Base-by-base conservation (phyloP, 495 filamentous ascomycete genomes). In the Xylaria intraflava region DNA sequence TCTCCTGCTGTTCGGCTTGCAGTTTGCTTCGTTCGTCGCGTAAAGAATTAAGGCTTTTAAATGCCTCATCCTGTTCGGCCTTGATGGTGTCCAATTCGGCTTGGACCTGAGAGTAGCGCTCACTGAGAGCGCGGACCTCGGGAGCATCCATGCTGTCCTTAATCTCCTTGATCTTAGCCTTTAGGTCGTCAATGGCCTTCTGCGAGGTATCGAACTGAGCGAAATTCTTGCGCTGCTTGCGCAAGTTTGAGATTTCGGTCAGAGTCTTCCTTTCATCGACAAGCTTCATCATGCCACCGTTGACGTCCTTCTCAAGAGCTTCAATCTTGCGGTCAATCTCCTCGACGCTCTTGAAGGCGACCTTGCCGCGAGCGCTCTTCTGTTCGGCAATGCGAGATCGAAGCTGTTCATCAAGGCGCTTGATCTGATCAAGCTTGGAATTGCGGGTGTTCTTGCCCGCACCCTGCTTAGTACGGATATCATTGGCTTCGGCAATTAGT, bases 191-290 rank as follows among this genome's bases (percentile, higher is more conserved):
- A 65, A 98, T 97, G 20, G 73, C 76, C 76, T 89, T 89, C 70
- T 96, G 87, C 19, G 78, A 72, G 33, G 87, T 84, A 17, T 92
- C 88, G 63, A 97, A 84, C 31, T 81, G 80, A 42, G 82, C 83
- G 62, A 97, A 96, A 69, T 80, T 84, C 83, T 96, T 97, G 69
- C 86, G 85, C 68, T 87, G 83, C 77, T 90, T 95, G 65, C 87
- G 83, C 56, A 96, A 73, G 67, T 70, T 87, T 42, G 85, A 85
- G 50, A 94, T 83, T 58, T 96, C 89, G 17, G 78, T 69, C 1
- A 97, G 76, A 5, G 90, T 87, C 78, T 95, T 96, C 79, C 88
- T 92, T 81, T 97, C 94, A 55, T 97, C 93, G 3, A 96, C 94
- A 50, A 99, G 69, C 62, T 89, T 93, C 84, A 97, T 87, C 57